phyloP scores from a whole-genome alignment of 805 yeast genomes.

The Zygosaccharomyces gambellarensis region DNA sequence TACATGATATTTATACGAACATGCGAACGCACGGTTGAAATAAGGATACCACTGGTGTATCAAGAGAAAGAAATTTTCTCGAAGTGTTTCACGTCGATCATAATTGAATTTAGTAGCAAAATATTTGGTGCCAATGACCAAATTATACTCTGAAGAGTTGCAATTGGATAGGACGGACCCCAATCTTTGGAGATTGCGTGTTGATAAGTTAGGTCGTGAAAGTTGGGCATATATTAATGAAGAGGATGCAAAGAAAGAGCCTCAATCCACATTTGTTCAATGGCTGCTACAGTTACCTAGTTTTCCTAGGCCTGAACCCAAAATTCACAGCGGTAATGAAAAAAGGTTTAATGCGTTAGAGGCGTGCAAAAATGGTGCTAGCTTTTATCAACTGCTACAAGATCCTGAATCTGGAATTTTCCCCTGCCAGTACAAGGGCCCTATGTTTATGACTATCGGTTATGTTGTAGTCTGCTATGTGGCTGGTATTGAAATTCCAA shows the following conservation, averaged over 20 bases:
- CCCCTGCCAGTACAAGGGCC: conserved; percentile 93
- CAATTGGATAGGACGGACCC: conserved; percentile 68
- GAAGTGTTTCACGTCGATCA: not conserved
- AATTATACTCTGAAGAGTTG: conserved; percentile 60
- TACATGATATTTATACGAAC: not conserved
- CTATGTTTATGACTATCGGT: conserved; percentile 95
- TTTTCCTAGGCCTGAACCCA: conserved; percentile 38
- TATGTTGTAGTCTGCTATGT: conserved; percentile 71
- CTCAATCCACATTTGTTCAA: conserved; percentile 53
- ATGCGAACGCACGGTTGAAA: not conserved
- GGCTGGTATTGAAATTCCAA: conserved; percentile 63
- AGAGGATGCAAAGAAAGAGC: conserved; percentile 38
- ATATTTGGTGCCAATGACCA: conserved; percentile 4
- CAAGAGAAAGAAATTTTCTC: not conserved
- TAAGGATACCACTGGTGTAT: too few relatives aligned
- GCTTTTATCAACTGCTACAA: conserved; percentile 65
- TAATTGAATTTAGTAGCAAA: not conserved
- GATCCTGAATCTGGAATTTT: conserved; percentile 74
- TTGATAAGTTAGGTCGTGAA: conserved; percentile 70
- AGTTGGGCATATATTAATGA: conserved; percentile 65
- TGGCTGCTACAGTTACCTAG: conserved; percentile 45
- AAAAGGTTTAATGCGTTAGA: conserved; percentile 42
- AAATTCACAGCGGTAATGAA: conserved; percentile 21
- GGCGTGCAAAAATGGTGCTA: conserved; percentile 70
- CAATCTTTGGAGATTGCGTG: conserved; percentile 65